A percentile compares a stretch with the other conserved stretches of the same genome.
phyloP scores from a whole-genome alignment of 139 green algal species.

The Chlamydomonas sp. region DNA sequence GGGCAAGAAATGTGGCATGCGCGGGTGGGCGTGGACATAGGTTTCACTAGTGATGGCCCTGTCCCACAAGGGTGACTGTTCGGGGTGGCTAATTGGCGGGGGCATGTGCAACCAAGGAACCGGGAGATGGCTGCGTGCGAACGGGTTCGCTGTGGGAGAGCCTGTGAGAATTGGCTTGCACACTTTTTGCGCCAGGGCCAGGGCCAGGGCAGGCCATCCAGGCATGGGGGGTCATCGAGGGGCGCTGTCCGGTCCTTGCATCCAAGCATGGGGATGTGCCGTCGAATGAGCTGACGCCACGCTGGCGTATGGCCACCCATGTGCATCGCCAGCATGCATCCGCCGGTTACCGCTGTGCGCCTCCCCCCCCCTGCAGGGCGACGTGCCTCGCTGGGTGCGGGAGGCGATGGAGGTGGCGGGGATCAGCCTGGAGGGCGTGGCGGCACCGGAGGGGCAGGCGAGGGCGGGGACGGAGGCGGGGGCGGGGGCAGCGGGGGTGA shows the following conservation, averaged over 20 bases:
- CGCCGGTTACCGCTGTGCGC: no score
- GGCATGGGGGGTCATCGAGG: background rate
- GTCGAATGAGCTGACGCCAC: background rate
- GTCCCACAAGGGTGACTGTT: no score
- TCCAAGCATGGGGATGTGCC: background rate
- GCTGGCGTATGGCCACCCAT: background rate
- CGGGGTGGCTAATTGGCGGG: no score
- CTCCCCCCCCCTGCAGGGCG: constrained; percentile 25
- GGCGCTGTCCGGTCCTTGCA: background rate
- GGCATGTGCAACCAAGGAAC: no score
- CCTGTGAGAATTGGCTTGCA: no score
- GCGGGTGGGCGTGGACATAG: background rate
- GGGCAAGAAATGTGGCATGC: background rate
- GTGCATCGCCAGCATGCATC: background rate
- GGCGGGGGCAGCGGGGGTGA: background rate
- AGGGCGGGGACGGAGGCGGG: background rate
- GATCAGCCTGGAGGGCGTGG: constrained; percentile 60
- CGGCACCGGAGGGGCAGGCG: background rate
- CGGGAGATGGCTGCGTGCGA: no score
- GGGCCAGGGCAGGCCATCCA: background rate
- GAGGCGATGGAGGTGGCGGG: constrained; percentile 67
- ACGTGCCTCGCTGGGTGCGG: constrained; percentile 72
- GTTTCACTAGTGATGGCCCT: background rate
- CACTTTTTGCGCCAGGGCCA: no score
- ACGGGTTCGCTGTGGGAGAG: no score